phyloP scores from a whole-genome alignment of 2,329 filamentous ascomycete genomes.

The Penicillium crustosum region DNA sequence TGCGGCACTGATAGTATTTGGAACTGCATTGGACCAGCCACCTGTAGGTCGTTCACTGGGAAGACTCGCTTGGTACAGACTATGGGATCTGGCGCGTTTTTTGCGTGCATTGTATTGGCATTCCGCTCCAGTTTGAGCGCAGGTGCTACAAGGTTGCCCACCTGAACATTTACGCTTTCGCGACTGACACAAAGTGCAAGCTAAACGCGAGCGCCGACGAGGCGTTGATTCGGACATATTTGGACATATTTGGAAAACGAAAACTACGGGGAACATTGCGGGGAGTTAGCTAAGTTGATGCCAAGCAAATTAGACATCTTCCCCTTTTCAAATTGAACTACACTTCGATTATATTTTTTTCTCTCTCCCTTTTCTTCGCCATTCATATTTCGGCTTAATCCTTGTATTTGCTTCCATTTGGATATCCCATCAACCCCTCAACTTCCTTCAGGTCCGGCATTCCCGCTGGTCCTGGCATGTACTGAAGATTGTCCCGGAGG shows the following conservation, averaged over 20 bases:
- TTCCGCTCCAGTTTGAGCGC: conserved; percentile 55
- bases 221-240: conserved; percentile 30
- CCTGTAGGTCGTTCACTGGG: conserved; percentile 15
- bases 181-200: conserved; percentile 55
- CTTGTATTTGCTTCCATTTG: conserved; percentile 30
- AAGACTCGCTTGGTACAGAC: conserved; percentile 18
- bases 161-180: conserved; percentile 60
- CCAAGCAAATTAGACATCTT: conserved; percentile 7
- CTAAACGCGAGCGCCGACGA: conserved; percentile 46
- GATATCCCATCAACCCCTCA: conserved; percentile 30
- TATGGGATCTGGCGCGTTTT: conserved; percentile 27
- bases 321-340: not conserved
- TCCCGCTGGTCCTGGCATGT: conserved; percentile 35
- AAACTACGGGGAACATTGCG: conserved; percentile 3
- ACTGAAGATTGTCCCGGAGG: conserved; percentile 29
- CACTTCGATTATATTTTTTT: not conserved
- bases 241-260: conserved; percentile 23
- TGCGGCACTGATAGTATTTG: not conserved
- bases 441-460: conserved; percentile 33
- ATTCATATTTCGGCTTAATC: conserved; percentile 4
- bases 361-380: not conserved
- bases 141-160: conserved; percentile 53
- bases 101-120: conserved; percentile 49
- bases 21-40: conserved; percentile 4
- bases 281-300: not conserved